phyloP scores from a whole-genome alignment of 306 rosid species.

The Inga oerstediana region DNA sequence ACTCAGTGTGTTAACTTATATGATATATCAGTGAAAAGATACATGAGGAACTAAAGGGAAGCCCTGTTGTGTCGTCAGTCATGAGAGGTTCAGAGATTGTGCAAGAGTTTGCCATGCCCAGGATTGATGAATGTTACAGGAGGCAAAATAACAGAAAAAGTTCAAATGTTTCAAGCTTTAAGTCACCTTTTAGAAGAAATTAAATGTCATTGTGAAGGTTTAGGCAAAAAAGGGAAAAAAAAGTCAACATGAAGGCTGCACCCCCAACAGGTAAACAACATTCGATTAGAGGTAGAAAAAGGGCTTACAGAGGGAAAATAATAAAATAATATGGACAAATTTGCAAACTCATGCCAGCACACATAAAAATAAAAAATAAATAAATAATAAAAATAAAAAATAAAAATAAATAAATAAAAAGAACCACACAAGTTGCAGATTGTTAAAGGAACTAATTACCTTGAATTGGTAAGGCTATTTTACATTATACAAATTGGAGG shows the following conservation, averaged over 20 bases:
- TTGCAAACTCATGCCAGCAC: background rate
- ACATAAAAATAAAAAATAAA: background rate
- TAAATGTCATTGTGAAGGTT: background rate
- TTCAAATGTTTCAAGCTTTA: background rate
- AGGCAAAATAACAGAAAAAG: background rate
- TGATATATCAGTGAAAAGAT: background rate
- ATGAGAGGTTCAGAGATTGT: background rate
- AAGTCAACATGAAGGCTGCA: background rate
- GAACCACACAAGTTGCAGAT: background rate
- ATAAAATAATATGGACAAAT: background rate
- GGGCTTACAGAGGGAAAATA: background rate
- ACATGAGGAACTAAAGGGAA: background rate
- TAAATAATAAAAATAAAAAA: too few relatives aligned
- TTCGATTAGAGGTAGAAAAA: too few relatives aligned
- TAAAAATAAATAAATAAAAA: background rate
- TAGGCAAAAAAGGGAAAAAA: background rate
- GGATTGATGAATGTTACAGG: background rate
- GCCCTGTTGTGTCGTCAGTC: background rate
- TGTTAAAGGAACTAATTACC: background rate
- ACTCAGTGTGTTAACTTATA: background rate
- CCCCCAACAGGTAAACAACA: background rate
- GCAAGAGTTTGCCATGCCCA: background rate
- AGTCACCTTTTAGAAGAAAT: background rate
- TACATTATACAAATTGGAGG: constrained; percentile 2
- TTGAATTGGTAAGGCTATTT: background rate